These are phyloP conservation scores for Talaromyces nanjingensis DNA, from an alignment of 495 filamentous ascomycete genomes.

Conservation along the genomic window DNA sequence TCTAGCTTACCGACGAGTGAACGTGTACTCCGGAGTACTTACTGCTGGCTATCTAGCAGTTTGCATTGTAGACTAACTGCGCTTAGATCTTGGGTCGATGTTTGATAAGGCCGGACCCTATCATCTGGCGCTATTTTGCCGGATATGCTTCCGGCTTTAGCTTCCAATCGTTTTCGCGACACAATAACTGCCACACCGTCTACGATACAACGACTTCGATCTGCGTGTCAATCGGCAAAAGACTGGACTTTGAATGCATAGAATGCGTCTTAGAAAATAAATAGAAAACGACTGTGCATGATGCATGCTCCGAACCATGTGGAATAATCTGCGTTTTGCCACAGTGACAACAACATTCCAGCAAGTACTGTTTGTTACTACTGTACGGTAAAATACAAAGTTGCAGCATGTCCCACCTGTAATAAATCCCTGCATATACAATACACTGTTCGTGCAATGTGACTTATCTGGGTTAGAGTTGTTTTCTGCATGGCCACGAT, in stretches of 20 bases:
- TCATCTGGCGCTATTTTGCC: not conserved
- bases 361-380: not conserved
- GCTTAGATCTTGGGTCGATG: not conserved
- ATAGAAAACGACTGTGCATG: not conserved
- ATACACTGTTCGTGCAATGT: not conserved
- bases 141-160: not conserved
- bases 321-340: not conserved
- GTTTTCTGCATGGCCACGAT: not conserved
- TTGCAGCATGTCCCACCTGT: not conserved
- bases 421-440: not conserved
- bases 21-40: not conserved
- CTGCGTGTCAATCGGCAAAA: not conserved
- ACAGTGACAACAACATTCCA: not conserved
- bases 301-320: not conserved
- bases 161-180: no score
- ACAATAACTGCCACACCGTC: not conserved
- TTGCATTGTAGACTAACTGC: not conserved
- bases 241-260: not conserved
- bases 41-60: no score
- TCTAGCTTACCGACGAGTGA: not conserved
- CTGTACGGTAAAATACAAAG: not conserved
- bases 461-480: not conserved
- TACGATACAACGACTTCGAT: not conserved
- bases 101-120: not conserved
- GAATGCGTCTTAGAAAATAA: not conserved